Base-by-base conservation (phyloP, 2,329 filamentous ascomycete genomes). In the Colletotrichum truncatum region DNA sequence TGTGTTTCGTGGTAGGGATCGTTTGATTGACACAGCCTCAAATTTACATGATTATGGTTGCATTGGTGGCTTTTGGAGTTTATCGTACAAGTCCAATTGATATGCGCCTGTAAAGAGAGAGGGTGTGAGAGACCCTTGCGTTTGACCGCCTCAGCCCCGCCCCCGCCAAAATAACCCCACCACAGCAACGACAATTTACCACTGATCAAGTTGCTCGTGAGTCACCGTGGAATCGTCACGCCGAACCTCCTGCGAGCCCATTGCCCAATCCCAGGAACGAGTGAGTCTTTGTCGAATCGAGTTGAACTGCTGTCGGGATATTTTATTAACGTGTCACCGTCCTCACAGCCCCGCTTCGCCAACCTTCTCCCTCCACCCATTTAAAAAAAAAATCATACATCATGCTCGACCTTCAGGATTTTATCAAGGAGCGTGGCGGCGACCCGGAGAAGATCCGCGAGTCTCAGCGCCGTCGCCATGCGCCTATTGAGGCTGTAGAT, bases 371-470 rank as follows among this genome's bases (percentile, higher is more conserved):
- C 26, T 28, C n/a, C 32, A 18, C 51, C 14, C 30, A 61, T 34
- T 41, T 21, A n/a, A n/a, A n/a, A n/a, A n/a, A n/a, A 59, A 48
- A 54, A 66, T 46, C 58, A 25, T 26, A 32, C 51, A 63, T 18
- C 51, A 93, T 93, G 91, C 85, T 93, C 71, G 92, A 94, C 82
- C 85, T 93, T 60, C 85, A 87, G 71, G 92, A 94, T 76, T 93
- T 95, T 76, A 91, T 95, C 74, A 81, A 87, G 76, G 93, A 98
- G 80, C 92, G 94, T 73, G 96, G 95, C 70, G 96, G 96, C 72
- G 89, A 98, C 81, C 93, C 94, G 14, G 91, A 97, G 76, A 91
- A 90, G 82, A 96, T 99, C 80, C 92, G 92, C 78, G 93, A 98
- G 79, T 96, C 92, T 69, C 96, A 99, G 81, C 88, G 91, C 72